Evolutionary conservation across 371 early-diverging fungal genomes (phyloP), one percentile per base, ranked within the genome.

Genomic region (Capillidium heterosporum): DNA sequence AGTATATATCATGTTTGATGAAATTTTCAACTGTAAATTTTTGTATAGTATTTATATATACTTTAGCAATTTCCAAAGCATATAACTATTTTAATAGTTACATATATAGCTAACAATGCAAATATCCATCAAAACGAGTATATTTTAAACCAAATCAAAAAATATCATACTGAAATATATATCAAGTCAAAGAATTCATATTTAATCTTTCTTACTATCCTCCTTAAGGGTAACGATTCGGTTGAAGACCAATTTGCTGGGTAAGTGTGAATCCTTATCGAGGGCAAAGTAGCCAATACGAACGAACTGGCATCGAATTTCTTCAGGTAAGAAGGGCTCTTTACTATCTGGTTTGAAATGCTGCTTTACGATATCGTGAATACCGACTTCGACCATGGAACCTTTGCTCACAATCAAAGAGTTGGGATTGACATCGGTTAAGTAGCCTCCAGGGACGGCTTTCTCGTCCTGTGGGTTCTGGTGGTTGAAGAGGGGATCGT

Each of bases 221-320:
- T 92, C 95, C 72, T 91, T 93, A 48, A 97, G 74, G 21, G 85
- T 78, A 24, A 95, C 93, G 15, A 90, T 91, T 54, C 87, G 74
- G 68, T 94, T 97, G 50, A 95, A 67, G n/a, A 97, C 75, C 47
- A 75, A 55, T 59, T 69, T 67, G 59, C 64, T 65, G 57, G 65
- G 54, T 10, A 64, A 61, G 56, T 69, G 60, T 7, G 85, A 76
- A 68, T 95, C 95, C 63, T 75, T 78, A 65, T 98, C 99, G 31
- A 97, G 74, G 67, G 93, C 86, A 71, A 95, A 99, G 76, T 97
- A 99, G 13, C 97, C 99, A 17, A 92, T 82, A 48, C 99, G 81
- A 24, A 89, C 77, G 65, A 96, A 90, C 78, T 99, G 99, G 81
- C 89, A 90, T 59, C 88, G 85, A 70, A 87, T 76, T 61, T 81